These are phyloP conservation scores for Globisporangium abappressorium DNA, from an alignment of 352 stramenopile genomes.

Conservation along the genomic window DNA sequence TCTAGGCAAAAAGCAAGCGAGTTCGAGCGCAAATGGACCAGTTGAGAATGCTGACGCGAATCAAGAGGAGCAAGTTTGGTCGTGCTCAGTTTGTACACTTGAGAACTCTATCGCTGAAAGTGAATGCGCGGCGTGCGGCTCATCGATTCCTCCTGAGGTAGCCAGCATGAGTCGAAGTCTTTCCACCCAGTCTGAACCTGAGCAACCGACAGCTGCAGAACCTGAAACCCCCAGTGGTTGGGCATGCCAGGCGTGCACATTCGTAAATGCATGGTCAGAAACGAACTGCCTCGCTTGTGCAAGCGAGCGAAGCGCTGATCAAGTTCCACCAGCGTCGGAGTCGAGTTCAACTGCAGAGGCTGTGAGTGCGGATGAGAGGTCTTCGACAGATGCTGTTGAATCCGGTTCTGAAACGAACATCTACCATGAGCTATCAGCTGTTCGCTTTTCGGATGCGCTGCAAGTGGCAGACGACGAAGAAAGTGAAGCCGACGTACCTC, in stretches of 20 bases:
- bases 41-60: not conserved
- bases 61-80: constrained; percentile 44
- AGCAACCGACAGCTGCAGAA: not conserved
- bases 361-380: not conserved
- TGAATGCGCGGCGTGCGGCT: constrained; percentile 66
- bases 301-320: constrained; percentile 44
- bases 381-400: not conserved
- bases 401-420: constrained; percentile 9
- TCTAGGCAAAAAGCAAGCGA: not conserved
- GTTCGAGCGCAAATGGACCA: not conserved
- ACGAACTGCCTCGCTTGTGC: constrained; percentile 50
- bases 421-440: constrained; percentile 24
- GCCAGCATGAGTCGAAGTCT: constrained; percentile 22
- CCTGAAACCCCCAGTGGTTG: constrained; percentile 28
- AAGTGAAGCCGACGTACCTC: constrained; percentile 13
- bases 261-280: constrained; percentile 58
- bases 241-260: constrained; percentile 62
- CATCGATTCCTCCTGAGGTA: constrained; percentile 48
- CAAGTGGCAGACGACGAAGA: constrained; percentile 28
- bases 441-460: constrained; percentile 36
- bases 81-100: constrained; percentile 62
- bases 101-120: constrained; percentile 58
- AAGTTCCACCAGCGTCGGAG: constrained; percentile 23
- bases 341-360: constrained; percentile 1
- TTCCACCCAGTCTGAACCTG: constrained; percentile 1